phyloP scores from a whole-genome alignment of 495 filamentous ascomycete species.

The Acidiella bohemica region DNA sequence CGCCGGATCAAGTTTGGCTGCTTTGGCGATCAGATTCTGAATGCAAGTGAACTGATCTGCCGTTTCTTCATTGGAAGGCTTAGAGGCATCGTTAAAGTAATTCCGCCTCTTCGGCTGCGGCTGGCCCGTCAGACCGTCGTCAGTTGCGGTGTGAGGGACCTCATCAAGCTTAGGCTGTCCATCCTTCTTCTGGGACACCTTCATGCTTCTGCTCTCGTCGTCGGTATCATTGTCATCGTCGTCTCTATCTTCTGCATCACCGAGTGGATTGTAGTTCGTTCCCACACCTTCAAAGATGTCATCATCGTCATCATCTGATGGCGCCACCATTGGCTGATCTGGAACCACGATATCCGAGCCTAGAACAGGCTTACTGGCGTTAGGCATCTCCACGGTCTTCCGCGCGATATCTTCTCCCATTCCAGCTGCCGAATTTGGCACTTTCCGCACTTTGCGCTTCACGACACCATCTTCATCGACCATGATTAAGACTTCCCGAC shows the following conservation, averaged over 20 bases:
- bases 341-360: conserved; percentile 43
- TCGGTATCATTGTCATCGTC: not conserved
- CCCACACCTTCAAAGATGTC: conserved; percentile 84
- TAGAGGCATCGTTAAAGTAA: conserved; percentile 44
- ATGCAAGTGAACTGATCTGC: conserved; percentile 53
- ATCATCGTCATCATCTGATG: conserved; percentile 45
- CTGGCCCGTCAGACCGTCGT: too few species aligned
- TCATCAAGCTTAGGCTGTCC: not conserved
- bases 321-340: conserved; percentile 33
- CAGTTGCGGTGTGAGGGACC: not conserved
- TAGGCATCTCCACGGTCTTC: conserved; percentile 6
- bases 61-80: conserved; percentile 12
- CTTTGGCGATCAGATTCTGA: conserved; percentile 67
- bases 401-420: conserved; percentile 20
- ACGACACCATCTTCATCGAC: conserved; percentile 77
- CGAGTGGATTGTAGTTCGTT: conserved; percentile 73
- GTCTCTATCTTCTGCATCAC: conserved; percentile 25
- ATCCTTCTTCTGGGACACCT: not conserved
- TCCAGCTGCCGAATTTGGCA: conserved; percentile 23
- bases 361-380: conserved; percentile 11
- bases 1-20: conserved; percentile 52
- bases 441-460: conserved; percentile 65
- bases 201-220: not conserved
- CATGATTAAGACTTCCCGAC: conserved; percentile 72
- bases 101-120: conserved; percentile 35